Evolutionary conservation across 1,139 yeast genomes (phyloP).

Genomic region (Yamadazyma oceani): DNA sequence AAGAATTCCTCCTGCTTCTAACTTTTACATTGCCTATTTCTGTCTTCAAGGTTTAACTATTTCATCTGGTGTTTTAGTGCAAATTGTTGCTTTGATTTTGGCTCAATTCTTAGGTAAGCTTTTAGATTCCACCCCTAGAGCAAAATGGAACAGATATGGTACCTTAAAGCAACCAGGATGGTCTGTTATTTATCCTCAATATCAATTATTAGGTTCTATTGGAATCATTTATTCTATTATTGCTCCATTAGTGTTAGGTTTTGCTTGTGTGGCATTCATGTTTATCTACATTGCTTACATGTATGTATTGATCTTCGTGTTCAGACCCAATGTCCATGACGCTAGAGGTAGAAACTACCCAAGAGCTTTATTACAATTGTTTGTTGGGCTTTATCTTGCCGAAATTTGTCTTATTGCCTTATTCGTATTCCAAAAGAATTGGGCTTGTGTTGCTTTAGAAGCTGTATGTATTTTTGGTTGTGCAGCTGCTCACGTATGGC

Average conservation of each 20-base stretch:
- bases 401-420: conserved; percentile 66
- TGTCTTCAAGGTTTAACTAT: conserved; percentile 45
- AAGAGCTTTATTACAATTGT: conserved; percentile 62
- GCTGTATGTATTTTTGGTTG: conserved; percentile 52
- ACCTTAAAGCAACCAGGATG: conserved; percentile 45
- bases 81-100: conserved; percentile 44
- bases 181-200: conserved; percentile 41
- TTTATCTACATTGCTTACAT: conserved; percentile 61
- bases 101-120: conserved; percentile 47
- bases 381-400: conserved; percentile 64
- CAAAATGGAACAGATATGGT: conserved; percentile 46
- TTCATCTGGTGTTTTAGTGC: conserved; percentile 39
- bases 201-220: conserved; percentile 40
- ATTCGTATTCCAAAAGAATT: conserved; percentile 67
- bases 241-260: conserved; percentile 48
- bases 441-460: conserved; percentile 73
- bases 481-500: conserved; percentile 53
- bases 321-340: conserved; percentile 53
- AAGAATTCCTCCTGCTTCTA: conserved; percentile 71
- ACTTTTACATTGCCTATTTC: conserved; percentile 59
- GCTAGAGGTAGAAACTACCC: conserved; percentile 69
- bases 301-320: conserved; percentile 55
- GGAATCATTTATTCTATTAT: conserved; percentile 42
- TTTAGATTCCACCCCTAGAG: conserved; percentile 48
- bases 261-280: conserved; percentile 44